A percentile compares a stretch with the other conserved stretches of the same genome.
These are phyloP conservation scores for Candida anutae DNA, from an alignment of 1,139 yeast genomes.

Conservation along the genomic window DNA sequence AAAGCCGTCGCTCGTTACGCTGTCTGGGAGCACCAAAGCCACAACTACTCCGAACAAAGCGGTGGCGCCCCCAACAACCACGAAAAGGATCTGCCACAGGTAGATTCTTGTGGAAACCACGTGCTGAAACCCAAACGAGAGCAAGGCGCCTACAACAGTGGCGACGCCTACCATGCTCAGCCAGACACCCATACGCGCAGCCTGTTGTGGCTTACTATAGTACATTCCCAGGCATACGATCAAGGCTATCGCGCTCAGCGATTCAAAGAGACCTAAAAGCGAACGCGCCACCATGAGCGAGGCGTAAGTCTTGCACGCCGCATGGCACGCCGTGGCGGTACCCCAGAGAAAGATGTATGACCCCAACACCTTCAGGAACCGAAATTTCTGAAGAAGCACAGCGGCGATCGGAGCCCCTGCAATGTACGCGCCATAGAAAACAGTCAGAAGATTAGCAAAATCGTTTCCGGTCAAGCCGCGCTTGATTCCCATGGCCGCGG, in stretches of 20 bases:
- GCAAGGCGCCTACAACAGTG: slow-evolving; percentile 32
- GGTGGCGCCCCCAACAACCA: slow-evolving; percentile 30
- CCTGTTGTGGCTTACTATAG: slow-evolving; percentile 26
- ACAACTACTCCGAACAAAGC: slow-evolving; percentile 23
- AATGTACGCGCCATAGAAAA: slow-evolving; percentile 38
- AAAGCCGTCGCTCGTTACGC: slow-evolving; percentile 33
- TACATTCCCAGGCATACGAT: slow-evolving; percentile 24
- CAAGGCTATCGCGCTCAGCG: slow-evolving; percentile 12
- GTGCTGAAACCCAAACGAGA: slow-evolving; percentile 36
- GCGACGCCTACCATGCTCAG: slow-evolving; percentile 33
- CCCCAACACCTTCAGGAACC: slow-evolving; percentile 33
- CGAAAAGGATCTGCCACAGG: slow-evolving; percentile 34
- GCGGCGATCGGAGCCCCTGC: slow-evolving; percentile 40
- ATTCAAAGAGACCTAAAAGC: slow-evolving; percentile 19
- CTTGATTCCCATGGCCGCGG: slow-evolving; percentile 47
- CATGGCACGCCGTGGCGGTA: slow-evolving; percentile 24
- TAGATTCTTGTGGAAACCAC: slow-evolving; percentile 15
- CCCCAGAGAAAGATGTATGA: slow-evolving; percentile 36
- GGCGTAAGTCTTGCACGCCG: slow-evolving; percentile 29
- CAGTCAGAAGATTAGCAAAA: slow-evolving; percentile 36
- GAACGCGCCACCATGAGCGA: slow-evolving; percentile 35
- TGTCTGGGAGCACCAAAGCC: slow-evolving; percentile 25
- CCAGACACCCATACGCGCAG: slow-evolving; percentile 10
- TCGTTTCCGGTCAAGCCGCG: slow-evolving; percentile 25
- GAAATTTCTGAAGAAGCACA: slow-evolving; percentile 27